Evolutionary conservation across 2,329 filamentous ascomycete species (phyloP), one percentile per base, ranked within the genome.

Genomic region (Hypoxylon sp.): DNA sequence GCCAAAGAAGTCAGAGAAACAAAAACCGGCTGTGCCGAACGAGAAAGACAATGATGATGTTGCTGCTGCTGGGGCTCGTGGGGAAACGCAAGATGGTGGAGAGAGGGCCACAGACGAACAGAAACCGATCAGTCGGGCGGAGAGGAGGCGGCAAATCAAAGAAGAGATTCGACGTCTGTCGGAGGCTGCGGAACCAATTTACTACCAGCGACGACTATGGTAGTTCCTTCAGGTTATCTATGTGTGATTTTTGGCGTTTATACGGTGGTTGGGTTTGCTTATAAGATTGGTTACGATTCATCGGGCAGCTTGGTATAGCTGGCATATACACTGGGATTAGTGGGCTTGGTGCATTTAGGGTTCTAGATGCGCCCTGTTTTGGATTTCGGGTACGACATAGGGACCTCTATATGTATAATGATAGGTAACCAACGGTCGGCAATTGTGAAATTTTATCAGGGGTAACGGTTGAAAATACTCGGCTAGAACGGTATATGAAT

Each of bases 91-190:
- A 43, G 27, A 59, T 25, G 57, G 49, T 12, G 46, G 59, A 42
- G 65, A 67, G 1, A 73, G 74, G 42, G 69, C 69, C 4, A 62
- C 64, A 13, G 67, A 67, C 7, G 71, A 71, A 52, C 70, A 75
- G 46, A 75, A 80, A 63, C 78, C 78, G 1, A 67, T 83, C 13
- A 80, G 73, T 48, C 71, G 72, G 46, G 79, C 77, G 0, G 78
- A 83, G 68, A 76, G 83, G 60, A 74, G 83, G 60, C 73, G 73
- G 64, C 72, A 76, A 59, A 86, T 85, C 63, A 83, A 81, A 64
- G 77, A 81, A 55, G 81, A 85, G 61, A 77, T 86, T 53, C 70
- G 68, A 66, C 73, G 68, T 55, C 62, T 79, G 46, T 72, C 78
- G 5, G 76, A 75, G 63, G 68, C 70, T 11, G 70, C 78, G 2